Evolutionary conservation across 768 basidiomycete genomes (phyloP).

Genomic region (Phaeolepiota aurea): DNA sequence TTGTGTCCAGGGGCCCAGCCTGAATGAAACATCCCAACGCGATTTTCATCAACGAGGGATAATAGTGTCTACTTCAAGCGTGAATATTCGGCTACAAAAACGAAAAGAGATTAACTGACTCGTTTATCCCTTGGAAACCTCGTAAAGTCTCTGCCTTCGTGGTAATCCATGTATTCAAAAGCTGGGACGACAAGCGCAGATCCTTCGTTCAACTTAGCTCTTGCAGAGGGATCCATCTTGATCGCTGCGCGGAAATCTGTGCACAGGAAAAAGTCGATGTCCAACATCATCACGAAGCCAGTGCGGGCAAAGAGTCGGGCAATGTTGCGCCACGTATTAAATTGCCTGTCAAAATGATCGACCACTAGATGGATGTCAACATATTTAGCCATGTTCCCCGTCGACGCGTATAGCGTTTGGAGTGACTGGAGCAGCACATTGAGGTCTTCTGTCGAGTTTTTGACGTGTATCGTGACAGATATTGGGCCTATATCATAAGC

Average conservation of each 20-base stretch:
- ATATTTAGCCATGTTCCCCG: constrained; percentile 52
- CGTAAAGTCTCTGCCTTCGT: constrained; percentile 49
- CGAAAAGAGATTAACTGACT: constrained; percentile 26
- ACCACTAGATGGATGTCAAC: constrained; percentile 86
- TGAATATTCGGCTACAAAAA: background rate
- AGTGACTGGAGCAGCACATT: constrained; percentile 50
- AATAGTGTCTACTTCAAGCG: constrained; percentile 38
- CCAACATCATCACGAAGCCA: constrained; percentile 83
- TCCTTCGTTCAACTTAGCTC: constrained; percentile 47
- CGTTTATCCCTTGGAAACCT: constrained; percentile 65
- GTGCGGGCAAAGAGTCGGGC: constrained; percentile 81
- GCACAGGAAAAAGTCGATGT: constrained; percentile 82
- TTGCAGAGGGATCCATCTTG: constrained; percentile 29
- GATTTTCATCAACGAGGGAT: constrained; percentile 42
- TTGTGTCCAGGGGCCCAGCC: constrained; percentile 76
- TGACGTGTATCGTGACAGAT: constrained; percentile 76
- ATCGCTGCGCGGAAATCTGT: constrained; percentile 68
- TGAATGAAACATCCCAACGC: constrained; percentile 71
- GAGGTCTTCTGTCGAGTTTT: constrained; percentile 37
- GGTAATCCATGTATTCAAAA: constrained; percentile 67
- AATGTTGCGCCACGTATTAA: constrained; percentile 87
- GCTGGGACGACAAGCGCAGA: constrained; percentile 79
- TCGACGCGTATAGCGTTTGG: constrained; percentile 58
- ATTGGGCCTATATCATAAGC: constrained; percentile 56
- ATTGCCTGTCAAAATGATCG: constrained; percentile 73